phyloP scores from a whole-genome alignment of 2,329 filamentous ascomycete species.

The Monascus ruber region DNA sequence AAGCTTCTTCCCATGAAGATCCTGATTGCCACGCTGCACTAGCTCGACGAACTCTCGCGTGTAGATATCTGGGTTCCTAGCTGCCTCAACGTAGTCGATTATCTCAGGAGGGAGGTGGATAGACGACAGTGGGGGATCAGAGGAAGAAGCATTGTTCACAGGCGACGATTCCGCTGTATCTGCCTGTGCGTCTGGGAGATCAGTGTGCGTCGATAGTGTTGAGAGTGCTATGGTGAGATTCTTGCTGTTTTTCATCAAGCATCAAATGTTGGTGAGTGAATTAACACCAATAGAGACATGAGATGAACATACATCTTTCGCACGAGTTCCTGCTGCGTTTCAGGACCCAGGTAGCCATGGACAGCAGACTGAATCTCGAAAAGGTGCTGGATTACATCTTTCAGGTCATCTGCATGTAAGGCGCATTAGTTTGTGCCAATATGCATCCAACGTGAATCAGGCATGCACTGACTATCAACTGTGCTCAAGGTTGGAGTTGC shows the following conservation, averaged over 20 bases:
- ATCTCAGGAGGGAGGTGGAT: constrained; percentile 50
- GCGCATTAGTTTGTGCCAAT: no score
- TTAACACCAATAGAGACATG: neutral
- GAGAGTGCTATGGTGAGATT: constrained; percentile 44
- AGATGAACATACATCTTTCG: constrained; percentile 40
- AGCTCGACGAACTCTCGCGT: constrained; percentile 55
- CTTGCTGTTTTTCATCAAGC: constrained; percentile 22
- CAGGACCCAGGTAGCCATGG: constrained; percentile 47
- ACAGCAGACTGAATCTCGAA: constrained; percentile 49
- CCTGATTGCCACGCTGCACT: constrained; percentile 51
- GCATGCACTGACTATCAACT: constrained; percentile 20
- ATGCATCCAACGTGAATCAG: no score
- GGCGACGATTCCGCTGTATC: constrained; percentile 19
- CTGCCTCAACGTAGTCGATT: constrained; percentile 50
- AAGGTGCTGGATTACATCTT: constrained; percentile 50
- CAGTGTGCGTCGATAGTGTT: constrained; percentile 35
- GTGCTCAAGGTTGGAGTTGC: constrained; percentile 23
- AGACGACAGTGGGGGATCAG: constrained; percentile 36
- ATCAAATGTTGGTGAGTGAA: neutral
- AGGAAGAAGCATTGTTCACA: constrained; percentile 19
- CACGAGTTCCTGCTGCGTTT: constrained; percentile 47
- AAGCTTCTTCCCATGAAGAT: constrained; percentile 49
- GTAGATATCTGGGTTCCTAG: constrained; percentile 56
- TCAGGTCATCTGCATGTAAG: constrained; percentile 38
- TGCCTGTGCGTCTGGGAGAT: constrained; percentile 9